These are phyloP conservation scores for Polytrichum commune DNA, from an alignment of 225 moss, liverwort and hornwort genomes.

Conservation along the genomic window DNA sequence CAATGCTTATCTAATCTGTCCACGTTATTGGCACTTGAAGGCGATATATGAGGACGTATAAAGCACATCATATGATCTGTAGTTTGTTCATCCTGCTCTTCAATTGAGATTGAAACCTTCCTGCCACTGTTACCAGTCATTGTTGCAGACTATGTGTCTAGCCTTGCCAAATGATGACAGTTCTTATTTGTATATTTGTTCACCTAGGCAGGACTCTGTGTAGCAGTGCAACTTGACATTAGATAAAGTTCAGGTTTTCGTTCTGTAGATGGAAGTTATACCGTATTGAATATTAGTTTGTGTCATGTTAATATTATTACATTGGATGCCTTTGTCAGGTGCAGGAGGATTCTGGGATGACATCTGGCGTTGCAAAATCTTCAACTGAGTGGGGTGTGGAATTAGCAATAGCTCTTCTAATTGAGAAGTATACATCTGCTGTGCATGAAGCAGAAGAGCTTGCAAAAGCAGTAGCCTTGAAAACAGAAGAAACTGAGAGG, in stretches of 20 bases:
- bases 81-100: too few species aligned
- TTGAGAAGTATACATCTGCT: constrained; percentile 34
- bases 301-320: not conserved
- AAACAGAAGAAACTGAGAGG: constrained; percentile 23
- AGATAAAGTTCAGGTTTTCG: not conserved
- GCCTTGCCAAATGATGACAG: too few species aligned
- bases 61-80: too few species aligned
- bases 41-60: too few species aligned
- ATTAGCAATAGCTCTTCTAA: constrained; percentile 17
- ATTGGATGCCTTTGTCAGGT: not conserved
- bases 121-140: too few species aligned
- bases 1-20: too few species aligned
- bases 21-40: too few species aligned
- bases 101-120: too few species aligned
- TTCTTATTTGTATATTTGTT: too few species aligned
- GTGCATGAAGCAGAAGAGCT: constrained; percentile 31
- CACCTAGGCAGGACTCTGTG: not conserved
- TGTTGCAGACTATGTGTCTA: too few species aligned
- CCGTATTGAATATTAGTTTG: not conserved
- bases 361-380: constrained; percentile 1
- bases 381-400: constrained; percentile 25
- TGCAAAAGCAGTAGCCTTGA: constrained; percentile 10
- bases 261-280: not conserved
- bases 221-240: not conserved
- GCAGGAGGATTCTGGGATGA: constrained; percentile 20